Evolutionary conservation across 345 rosid species (phyloP).

Genomic region (Syzygium aqueum): DNA sequence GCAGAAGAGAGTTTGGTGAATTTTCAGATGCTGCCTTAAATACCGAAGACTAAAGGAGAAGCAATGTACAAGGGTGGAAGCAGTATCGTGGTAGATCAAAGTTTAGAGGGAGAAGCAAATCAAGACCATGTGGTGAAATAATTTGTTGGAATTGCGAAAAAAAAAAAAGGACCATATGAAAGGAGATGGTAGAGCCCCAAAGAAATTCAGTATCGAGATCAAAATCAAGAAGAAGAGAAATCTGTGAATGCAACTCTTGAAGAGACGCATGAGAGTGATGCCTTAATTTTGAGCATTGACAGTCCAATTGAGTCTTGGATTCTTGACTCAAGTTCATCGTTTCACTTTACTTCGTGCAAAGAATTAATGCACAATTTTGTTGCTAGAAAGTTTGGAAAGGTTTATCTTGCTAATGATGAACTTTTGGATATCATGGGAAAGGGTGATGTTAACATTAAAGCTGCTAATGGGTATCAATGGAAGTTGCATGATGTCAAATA

Average conservation of each 20-base stretch:
- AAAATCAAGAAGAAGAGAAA: background rate
- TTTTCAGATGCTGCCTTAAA: background rate
- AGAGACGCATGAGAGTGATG: background rate
- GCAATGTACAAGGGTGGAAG: background rate
- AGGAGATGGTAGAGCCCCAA: background rate
- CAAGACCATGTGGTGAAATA: background rate
- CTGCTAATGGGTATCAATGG: background rate
- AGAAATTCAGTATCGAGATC: background rate
- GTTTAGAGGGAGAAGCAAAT: background rate
- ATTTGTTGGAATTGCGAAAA: background rate
- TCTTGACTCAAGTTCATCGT: background rate
- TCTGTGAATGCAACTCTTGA: background rate
- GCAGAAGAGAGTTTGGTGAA: background rate
- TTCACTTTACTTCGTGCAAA: background rate
- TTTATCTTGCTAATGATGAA: background rate
- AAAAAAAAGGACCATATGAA: background rate
- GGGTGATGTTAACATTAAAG: background rate
- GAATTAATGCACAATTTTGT: background rate
- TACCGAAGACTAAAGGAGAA: background rate
- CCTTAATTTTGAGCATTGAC: background rate
- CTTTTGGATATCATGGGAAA: background rate
- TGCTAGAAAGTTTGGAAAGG: background rate
- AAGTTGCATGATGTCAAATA: background rate
- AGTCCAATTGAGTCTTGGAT: background rate
- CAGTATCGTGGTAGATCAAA: background rate